phyloP scores from a whole-genome alignment of 805 yeast species.

The Ogataea populi-albae region DNA sequence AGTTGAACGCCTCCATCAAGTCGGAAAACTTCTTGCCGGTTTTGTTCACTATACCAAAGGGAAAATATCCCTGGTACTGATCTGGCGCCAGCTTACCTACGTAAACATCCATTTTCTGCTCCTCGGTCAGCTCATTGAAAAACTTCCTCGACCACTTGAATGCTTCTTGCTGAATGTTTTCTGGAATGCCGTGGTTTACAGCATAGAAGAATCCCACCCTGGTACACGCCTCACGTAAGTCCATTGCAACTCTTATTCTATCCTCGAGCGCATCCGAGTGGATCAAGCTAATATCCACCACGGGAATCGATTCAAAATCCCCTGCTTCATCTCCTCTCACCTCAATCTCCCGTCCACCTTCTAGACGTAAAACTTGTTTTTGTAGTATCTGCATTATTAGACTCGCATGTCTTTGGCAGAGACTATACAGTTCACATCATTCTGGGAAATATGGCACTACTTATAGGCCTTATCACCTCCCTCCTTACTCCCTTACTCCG shows the following conservation, averaged over 20 bases:
- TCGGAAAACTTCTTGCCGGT: constrained; percentile 19
- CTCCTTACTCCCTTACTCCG: too few relatives aligned
- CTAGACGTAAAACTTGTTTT: too few relatives aligned
- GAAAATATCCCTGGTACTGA: constrained; percentile 25
- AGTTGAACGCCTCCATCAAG: constrained; percentile 31
- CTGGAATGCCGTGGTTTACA: constrained; percentile 25
- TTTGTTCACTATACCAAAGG: constrained; percentile 18
- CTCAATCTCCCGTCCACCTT: too few relatives aligned
- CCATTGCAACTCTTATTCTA: constrained; percentile 3
- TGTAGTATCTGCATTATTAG: too few relatives aligned
- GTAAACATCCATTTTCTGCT: constrained; percentile 27
- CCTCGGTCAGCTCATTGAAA: constrained; percentile 18
- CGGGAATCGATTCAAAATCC: constrained; percentile 10
- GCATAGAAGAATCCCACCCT: constrained; percentile 28
- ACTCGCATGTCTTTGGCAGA: too few relatives aligned
- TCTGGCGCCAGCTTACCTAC: constrained; percentile 23
- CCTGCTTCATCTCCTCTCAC: too few relatives aligned
- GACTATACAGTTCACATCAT: too few relatives aligned
- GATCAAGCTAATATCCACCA: constrained; percentile 7
- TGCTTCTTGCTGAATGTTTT: constrained; percentile 5
- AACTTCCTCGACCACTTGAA: constrained; percentile 13
- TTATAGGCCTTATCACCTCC: too few relatives aligned
- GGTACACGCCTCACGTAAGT: constrained; percentile 18
- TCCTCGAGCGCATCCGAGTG: constrained; percentile 6
- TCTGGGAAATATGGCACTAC: too few relatives aligned